Evolutionary conservation across 1,284 basidiomycete genomes (phyloP).

Genomic region (Malassezia psittaci): DNA sequence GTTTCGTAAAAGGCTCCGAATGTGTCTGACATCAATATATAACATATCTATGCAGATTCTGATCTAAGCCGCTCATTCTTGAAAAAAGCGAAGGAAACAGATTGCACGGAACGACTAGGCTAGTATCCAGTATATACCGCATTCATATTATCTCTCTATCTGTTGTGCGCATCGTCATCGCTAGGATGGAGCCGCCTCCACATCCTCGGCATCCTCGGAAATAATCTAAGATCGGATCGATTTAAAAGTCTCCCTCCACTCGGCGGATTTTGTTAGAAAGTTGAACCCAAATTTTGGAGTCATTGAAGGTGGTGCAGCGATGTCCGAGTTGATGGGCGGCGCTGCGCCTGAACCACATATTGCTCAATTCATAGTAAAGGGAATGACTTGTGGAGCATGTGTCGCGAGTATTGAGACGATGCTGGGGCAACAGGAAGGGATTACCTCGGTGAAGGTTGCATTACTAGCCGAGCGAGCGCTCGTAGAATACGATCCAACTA

Average conservation of each 20-base stretch:
- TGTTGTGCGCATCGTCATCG: no score
- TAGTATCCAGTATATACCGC: no score
- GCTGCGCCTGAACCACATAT: conserved; percentile 4
- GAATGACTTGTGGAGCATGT: conserved; percentile 82
- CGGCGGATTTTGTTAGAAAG: neutral
- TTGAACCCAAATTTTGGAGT: neutral
- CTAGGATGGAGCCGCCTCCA: no score
- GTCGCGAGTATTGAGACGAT: conserved; percentile 91
- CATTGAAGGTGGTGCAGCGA: neutral
- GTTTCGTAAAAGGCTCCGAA: no score
- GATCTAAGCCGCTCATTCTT: no score
- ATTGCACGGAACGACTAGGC: no score
- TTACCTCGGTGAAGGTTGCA: conserved; percentile 78
- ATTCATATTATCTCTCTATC: no score
- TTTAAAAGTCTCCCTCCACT: neutral
- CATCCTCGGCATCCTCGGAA: no score
- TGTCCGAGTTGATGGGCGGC: neutral
- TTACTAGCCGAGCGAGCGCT: conserved; percentile 84
- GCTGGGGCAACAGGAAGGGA: conserved; percentile 72
- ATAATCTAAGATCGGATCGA: no score
- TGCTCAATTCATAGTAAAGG: conserved; percentile 61
- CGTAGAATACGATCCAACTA: conserved; percentile 68
- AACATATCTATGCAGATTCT: no score
- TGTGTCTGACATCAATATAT: no score
- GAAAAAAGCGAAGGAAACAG: no score